Base-by-base conservation (phyloP, 331 rosid genomes). In the Ulmus americana region DNA sequence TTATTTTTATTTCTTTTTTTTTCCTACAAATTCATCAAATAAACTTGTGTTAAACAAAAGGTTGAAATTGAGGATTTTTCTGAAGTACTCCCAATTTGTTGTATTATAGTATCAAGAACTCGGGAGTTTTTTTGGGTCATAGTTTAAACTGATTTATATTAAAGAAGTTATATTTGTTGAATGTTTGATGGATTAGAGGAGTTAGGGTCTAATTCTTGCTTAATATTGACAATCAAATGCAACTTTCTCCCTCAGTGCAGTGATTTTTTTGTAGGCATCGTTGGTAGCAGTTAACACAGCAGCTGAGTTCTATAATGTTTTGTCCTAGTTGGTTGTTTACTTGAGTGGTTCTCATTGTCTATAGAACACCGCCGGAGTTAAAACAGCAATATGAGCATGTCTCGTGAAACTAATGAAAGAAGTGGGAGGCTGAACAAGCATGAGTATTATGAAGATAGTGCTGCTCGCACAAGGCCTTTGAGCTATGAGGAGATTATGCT, bases 381-480 rank as follows among this genome's bases (percentile, higher is more conserved):
- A 61, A 46, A 57, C 64, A 75, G 81, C 76, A 74, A 66, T 80
- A 94, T 85, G 88, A 82, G 86, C 69, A 71, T 79, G 58, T 65
- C 65, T 67, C 79, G 72, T 55, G 81, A 79, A 68, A 85, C 68
- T 78, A 50, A 75, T 60, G 70, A 67, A 59, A 83, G 69, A 48
- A 65, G 68, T 65, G 56, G 72, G 45, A 12, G 52, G 73, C 73
- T 58, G 71, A 74, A 83, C 49, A 55, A 28, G 68, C 67, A 55
- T 76, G 64, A 72, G 48, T 42, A 48, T 64, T 84, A 74, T 64
- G 88, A 85, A 66, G 95, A 75, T 61, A 85, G 83, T 81, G 86
- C 99, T 28, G 97, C 99, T 71, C 82, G 91, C 60, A 94, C 99
- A 52, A 83, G 99, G 88, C 95, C 99, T 40, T 68, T 83, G 61